Evolutionary conservation across 2,329 filamentous ascomycete species (phyloP), one percentile per base, ranked within the genome.

Genomic region (Colletotrichum musicola): DNA sequence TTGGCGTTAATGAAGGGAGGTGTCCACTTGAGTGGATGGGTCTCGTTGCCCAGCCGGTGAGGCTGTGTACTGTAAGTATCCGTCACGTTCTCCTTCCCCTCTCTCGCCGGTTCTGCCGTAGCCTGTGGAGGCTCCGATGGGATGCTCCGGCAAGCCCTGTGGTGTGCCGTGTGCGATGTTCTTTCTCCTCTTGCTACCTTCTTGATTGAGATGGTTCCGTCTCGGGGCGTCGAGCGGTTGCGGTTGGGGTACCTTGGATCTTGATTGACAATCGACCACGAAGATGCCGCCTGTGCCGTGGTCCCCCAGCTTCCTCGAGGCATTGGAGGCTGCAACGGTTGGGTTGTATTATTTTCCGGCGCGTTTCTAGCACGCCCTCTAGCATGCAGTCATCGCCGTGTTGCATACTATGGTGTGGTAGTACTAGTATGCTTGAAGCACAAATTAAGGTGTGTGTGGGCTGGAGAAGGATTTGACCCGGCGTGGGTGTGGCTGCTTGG

Each of bases 241-340:
- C 30, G 30, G 27, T 40, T 53, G 30, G 56, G 54, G 54, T 54
- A 53, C 50, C 50, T 44, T 51, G 42, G 20, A 40, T 47, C 50
- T 57, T 18, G 35, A 62, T 57, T 35, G 44, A 62, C 44, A 57
- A 20, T 16, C 57, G 35, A 9, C 38, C 20, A 27, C 4, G 30
- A 38, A 69, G 51, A 58, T 69, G 67, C 67, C 63, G 67, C 54
- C 27, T 40, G 55, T 62, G 57, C 63, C 67, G 67, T 62, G 18
- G 20, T 25, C 46, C 50, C 60, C 56, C 56, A 47, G 35, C 35
- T 57, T 58, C 30, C 38, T 55, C 18, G 14, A 25, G 42, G 20
- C n/a, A 16, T 18, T 40, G 51, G 35, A 46, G 38, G 62, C 57
- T 55, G 22, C 27, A 54, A 40, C 42, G 47, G 51, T 40, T 47